Conservation (phyloP, 2,329 filamentous ascomycete species). For the Reticulascus tulasneorum region DNA sequence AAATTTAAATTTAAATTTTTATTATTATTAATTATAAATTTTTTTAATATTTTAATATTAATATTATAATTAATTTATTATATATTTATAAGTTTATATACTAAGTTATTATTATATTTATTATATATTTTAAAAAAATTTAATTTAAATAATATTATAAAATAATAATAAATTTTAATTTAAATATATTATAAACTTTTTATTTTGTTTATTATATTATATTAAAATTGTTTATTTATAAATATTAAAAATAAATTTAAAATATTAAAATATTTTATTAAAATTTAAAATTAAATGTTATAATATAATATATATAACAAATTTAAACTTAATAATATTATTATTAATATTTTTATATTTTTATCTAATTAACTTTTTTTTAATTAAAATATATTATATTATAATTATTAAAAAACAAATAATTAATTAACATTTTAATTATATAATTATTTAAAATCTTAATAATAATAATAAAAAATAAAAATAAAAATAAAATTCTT, state of each 20-base stretch:
- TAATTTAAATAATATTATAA: too few relatives aligned
- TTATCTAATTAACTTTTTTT: too few relatives aligned
- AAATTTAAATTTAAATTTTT: too few relatives aligned
- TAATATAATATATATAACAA: background rate
- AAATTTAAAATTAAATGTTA: slow-evolving; percentile 2
- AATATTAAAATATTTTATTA: background rate
- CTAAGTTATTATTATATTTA: too few relatives aligned
- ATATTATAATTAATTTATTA: slow-evolving; percentile 1
- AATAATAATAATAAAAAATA: slow-evolving; percentile 1
- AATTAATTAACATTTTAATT: slow-evolving; percentile 3
- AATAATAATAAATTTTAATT: too few relatives aligned
- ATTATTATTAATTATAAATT: too few relatives aligned
- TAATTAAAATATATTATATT: slow-evolving; percentile 3
- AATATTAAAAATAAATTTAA: too few relatives aligned
- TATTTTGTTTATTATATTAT: too few relatives aligned
- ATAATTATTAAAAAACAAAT: slow-evolving; percentile 6
- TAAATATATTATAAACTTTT: too few relatives aligned
- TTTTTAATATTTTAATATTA: too few relatives aligned
- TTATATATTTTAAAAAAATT: too few relatives aligned
- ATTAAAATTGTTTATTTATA: too few relatives aligned
- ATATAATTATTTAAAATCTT: background rate
- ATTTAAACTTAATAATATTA: slow-evolving; percentile 1
- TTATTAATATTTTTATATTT: slow-evolving; percentile 1
- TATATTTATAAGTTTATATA: background rate
- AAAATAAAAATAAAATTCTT: slow-evolving; percentile 1